Conservation (phyloP, 495 filamentous ascomycete genomes). For the Xylaria intraflava region DNA sequence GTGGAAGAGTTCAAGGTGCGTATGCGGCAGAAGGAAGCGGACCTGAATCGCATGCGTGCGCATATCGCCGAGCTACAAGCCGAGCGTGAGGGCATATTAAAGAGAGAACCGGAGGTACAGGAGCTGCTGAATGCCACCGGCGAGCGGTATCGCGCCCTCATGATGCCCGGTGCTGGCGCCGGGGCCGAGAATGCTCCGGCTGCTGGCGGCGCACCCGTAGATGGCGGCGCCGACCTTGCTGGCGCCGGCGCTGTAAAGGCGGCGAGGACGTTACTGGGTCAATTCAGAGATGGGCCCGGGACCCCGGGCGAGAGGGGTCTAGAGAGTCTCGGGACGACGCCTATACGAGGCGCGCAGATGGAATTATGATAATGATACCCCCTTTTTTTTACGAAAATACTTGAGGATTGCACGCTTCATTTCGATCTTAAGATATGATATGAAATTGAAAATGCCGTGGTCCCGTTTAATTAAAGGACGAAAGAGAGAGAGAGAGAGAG, state of each 20-base stretch:
- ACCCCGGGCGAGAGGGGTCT: slow-evolving; percentile 45
- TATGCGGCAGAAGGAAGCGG: slow-evolving; percentile 29
- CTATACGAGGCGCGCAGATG: slow-evolving; percentile 32
- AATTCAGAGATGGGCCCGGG: slow-evolving; percentile 21
- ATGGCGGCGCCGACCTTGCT: slow-evolving; percentile 26
- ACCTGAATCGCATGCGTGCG: slow-evolving; percentile 22
- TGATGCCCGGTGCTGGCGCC: slow-evolving; percentile 25
- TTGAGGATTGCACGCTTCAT: too few relatives aligned
- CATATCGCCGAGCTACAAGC: slow-evolving; percentile 29
- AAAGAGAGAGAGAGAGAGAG: not conserved
- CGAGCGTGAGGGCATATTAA: slow-evolving; percentile 53
- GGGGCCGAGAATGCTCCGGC: slow-evolving; percentile 9
- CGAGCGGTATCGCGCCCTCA: slow-evolving; percentile 55
- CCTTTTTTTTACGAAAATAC: not conserved
- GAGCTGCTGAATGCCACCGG: slow-evolving; percentile 73
- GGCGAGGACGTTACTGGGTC: slow-evolving; percentile 23
- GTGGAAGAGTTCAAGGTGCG: slow-evolving; percentile 39
- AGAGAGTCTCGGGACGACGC: slow-evolving; percentile 59
- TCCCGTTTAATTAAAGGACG: not conserved
- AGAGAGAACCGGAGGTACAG: slow-evolving; percentile 76
- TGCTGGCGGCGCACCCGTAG: slow-evolving; percentile 34
- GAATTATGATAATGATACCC: slow-evolving; percentile 20
- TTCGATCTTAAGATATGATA: too few relatives aligned
- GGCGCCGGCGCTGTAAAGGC: slow-evolving; percentile 18
- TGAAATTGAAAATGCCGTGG: not conserved